phyloP scores from a whole-genome alignment of 441 rosid genomes.

The Iberis amara region DNA sequence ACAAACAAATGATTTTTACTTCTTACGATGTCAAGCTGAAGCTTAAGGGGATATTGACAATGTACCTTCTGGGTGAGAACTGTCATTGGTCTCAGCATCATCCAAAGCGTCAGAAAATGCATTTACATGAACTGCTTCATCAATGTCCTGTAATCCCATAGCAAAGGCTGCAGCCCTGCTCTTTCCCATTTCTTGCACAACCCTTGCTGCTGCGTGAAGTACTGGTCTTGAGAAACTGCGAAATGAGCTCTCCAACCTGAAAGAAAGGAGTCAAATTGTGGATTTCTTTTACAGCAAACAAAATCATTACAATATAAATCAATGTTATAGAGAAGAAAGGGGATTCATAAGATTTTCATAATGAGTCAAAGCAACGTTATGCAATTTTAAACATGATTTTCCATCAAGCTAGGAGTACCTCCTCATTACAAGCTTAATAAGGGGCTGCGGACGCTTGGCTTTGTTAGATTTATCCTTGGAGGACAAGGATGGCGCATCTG shows the following conservation, averaged over 20 bases:
- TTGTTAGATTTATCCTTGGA: slow-evolving; percentile 79
- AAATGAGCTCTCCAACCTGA: slow-evolving; percentile 96
- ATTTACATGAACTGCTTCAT: slow-evolving; percentile 78
- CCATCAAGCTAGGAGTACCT: slow-evolving; percentile 47
- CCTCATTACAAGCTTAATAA: slow-evolving; percentile 97
- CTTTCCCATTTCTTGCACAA: slow-evolving; percentile 98
- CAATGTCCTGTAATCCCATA: slow-evolving; percentile 87
- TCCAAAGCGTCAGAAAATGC: slow-evolving; percentile 54
- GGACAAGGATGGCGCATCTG: slow-evolving; percentile 82
- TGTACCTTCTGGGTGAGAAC: slow-evolving; percentile 78
- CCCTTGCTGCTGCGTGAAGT: slow-evolving; percentile 98
- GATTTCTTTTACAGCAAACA: slow-evolving; percentile 13
- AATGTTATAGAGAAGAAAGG: slow-evolving; percentile 18
- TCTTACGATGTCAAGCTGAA: slow-evolving; percentile 3
- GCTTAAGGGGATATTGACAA: slow-evolving; percentile 12
- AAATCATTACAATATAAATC: slow-evolving; percentile 14
- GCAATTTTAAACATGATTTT: slow-evolving; percentile 10
- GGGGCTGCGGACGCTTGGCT: slow-evolving; percentile 96
- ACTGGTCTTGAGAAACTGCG: slow-evolving; percentile 99
- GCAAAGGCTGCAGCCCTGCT: slow-evolving; percentile 98
- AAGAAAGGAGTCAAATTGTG: slow-evolving; percentile 23
- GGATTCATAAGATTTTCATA: slow-evolving; percentile 5
- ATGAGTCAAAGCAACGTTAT: background rate
- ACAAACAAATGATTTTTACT: slow-evolving; percentile 4
- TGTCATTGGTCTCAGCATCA: slow-evolving; percentile 74